Base-by-base conservation (phyloP, 208 protist genomes). In the Crithidia expoeki region DNA sequence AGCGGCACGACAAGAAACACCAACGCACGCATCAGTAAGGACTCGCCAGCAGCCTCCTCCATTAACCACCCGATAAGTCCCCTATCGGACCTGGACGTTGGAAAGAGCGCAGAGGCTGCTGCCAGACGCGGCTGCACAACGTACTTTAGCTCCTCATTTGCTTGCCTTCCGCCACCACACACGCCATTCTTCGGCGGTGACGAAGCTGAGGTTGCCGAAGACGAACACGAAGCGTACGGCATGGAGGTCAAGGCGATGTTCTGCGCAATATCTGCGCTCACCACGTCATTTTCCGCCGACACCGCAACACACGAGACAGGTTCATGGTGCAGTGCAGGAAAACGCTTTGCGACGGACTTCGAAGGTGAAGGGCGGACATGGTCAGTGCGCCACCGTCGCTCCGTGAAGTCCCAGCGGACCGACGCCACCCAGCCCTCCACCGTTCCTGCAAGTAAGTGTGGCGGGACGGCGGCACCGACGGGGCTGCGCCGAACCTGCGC, bases 241-340 rank as follows among this genome's bases (percentile, higher is more conserved):
- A 94, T 30, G 12, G 70, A 74, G 38, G 86, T 88, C 25, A 96
- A 73, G 12, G 88, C 74, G 17, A 93, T 79, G 58, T 93, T 90
- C 66, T 96, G 91, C 16, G 89, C 88, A 70, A 96, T 92, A 53
- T 96, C 91, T 2, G 80, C 85, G 16, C 79, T 88, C 17, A 94
- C 47, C 42, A 96, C 84, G 68, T 90, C 86, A 40, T 91, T 89
- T 36, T 77, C 52, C 4, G 52, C 19, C 5, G 90, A 92, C 44
- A 93, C 87, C 5, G 88, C 82, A 6, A 96, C 80, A 46, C 73
- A 87, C 0, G 91, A 90, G 52, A 94, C 82, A 23, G 91, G 88
- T 59, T 96, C 88, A 44, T 68, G 79, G 74, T 96, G 91, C 21
- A 93, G 74, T 28, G 90, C 78, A 0, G 65, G 64, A 36, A 59